These are phyloP conservation scores for Phylloporus sp. DNA, from an alignment of 768 basidiomycete genomes.

Conservation along the genomic window DNA sequence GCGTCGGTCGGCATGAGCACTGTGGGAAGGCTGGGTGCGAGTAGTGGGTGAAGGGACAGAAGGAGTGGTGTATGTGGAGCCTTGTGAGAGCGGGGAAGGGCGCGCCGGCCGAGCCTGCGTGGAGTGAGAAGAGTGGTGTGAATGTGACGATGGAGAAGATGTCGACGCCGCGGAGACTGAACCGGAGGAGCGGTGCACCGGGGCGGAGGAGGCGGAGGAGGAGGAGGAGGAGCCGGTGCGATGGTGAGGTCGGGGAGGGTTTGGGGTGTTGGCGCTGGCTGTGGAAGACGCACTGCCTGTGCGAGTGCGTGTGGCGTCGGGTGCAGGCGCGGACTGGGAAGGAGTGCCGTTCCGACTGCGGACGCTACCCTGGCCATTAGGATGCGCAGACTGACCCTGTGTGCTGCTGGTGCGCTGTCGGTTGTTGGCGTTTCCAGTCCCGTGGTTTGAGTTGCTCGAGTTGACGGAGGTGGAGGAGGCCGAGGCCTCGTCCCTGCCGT, in stretches of 20 bases:
- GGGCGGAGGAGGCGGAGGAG: slow-evolving; percentile 19
- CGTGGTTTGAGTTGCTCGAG: slow-evolving; percentile 45
- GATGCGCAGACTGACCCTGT: slow-evolving; percentile 62
- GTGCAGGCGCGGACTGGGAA: slow-evolving; percentile 16
- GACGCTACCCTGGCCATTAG: slow-evolving; percentile 32
- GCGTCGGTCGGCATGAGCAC: slow-evolving; percentile 63
- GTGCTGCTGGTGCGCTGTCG: slow-evolving; percentile 70
- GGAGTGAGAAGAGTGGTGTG: slow-evolving; percentile 22
- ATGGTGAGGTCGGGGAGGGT: slow-evolving; percentile 23
- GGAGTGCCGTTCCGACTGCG: slow-evolving; percentile 33
- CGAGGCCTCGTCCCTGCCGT: slow-evolving; percentile 75
- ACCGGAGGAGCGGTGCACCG: slow-evolving; percentile 23
- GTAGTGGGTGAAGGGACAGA: slow-evolving; percentile 12
- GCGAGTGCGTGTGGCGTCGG: slow-evolving; percentile 28
- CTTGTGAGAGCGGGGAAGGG: slow-evolving; percentile 34
- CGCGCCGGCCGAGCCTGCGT: slow-evolving; percentile 28
- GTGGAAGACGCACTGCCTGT: slow-evolving; percentile 30
- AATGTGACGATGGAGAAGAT: slow-evolving; percentile 28
- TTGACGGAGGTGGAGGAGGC: slow-evolving; percentile 76
- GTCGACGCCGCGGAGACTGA: slow-evolving; percentile 29
- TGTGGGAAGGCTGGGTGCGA: slow-evolving; percentile 31
- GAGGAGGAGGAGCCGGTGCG: slow-evolving; percentile 32
- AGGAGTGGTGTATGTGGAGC: slow-evolving; percentile 22
- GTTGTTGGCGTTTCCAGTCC: slow-evolving; percentile 16
- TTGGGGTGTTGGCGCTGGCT: slow-evolving; percentile 10